These are phyloP conservation scores for Claviceps arundinis DNA, from an alignment of 2,329 filamentous ascomycete genomes.

Conservation along the genomic window DNA sequence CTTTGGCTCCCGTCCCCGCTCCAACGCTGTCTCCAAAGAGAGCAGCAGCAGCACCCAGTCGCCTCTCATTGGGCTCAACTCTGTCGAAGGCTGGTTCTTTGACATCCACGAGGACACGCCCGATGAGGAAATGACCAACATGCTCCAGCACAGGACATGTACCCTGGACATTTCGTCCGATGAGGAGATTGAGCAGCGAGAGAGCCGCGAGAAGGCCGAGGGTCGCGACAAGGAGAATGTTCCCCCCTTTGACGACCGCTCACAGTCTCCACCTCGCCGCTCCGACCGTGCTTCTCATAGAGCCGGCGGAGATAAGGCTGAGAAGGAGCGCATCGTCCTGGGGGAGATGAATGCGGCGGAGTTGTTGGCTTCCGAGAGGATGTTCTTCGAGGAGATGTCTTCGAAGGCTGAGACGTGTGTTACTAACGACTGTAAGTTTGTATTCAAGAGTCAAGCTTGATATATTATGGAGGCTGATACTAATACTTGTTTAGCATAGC, in stretches of 20 bases:
- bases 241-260: conserved; percentile 55
- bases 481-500: conserved; percentile 14
- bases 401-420: too few relatives aligned
- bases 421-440: too few relatives aligned
- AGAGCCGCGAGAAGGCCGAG: conserved; percentile 38
- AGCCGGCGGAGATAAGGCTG: conserved; percentile 41
- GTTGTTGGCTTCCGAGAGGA: conserved; percentile 47
- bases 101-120: conserved; percentile 87
- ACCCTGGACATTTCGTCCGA: conserved; percentile 83
- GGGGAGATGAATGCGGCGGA: conserved; percentile 54
- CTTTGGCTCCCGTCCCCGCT: conserved; percentile 34
- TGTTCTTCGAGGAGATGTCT: too few relatives aligned
- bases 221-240: conserved; percentile 85
- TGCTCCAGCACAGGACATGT: conserved; percentile 82
- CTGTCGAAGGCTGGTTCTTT: conserved; percentile 70
- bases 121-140: conserved; percentile 81
- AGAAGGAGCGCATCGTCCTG: conserved; percentile 51
- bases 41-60: conserved; percentile 11
- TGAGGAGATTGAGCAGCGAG: conserved; percentile 53
- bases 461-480: too few relatives aligned
- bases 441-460: too few relatives aligned
- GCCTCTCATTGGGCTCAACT: conserved; percentile 28
- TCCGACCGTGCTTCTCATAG: conserved; percentile 9
- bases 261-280: conserved; percentile 36
- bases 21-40: conserved; percentile 17